Base-by-base conservation (phyloP, 495 filamentous ascomycete species). In the Lophium mytilinum region DNA sequence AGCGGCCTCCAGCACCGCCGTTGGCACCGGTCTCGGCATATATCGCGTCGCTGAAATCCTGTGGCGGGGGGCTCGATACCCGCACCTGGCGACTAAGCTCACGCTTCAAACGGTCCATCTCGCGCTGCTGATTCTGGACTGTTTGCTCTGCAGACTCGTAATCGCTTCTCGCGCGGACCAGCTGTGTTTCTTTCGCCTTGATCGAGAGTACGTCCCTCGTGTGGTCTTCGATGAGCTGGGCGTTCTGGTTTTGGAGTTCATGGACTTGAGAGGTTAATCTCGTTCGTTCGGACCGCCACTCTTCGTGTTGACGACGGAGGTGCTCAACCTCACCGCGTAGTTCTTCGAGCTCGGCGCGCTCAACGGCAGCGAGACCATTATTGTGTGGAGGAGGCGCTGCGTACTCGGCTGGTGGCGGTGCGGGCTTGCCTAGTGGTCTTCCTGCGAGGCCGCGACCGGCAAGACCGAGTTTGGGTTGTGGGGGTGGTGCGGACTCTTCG, bases 121-220 rank as follows among this genome's bases (percentile, higher is more conserved):
- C 94, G 48, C 91, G 81, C 52, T 86, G 80, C 62, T 94, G 82
- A 53, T 88, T 85, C 53, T 90, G 83, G 37, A 89, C 88, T 47
- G 81, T 84, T 58, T 87, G 83, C 69, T 96, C 90, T 0, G 90
- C 87, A 3, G 88, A 80, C 71, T 99, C 92, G 43, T 86, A 87
- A 59, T 99, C 94, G 63, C 84, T 86, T 15, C 90, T 81, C 30
- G 93, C 90, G 24, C 94, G 83, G 9, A 96, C 90, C 8, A 99
- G 78, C 65, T 99, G 94, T 6, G 94, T 96, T 69, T 97, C 94
- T 70, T 99, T 99, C 36, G 94, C 94, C 62, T 96, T 96, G 71
- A 97, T 91, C 61, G 88, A 89, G 18, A 99, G 79, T 9, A 96
- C 88, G 67, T 97, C 93, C 50, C 92, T 77, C 1, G 94, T 99